Evolutionary conservation across 2,329 filamentous ascomycete genomes (phyloP).

Genomic region (Neofusicoccum ribis): DNA sequence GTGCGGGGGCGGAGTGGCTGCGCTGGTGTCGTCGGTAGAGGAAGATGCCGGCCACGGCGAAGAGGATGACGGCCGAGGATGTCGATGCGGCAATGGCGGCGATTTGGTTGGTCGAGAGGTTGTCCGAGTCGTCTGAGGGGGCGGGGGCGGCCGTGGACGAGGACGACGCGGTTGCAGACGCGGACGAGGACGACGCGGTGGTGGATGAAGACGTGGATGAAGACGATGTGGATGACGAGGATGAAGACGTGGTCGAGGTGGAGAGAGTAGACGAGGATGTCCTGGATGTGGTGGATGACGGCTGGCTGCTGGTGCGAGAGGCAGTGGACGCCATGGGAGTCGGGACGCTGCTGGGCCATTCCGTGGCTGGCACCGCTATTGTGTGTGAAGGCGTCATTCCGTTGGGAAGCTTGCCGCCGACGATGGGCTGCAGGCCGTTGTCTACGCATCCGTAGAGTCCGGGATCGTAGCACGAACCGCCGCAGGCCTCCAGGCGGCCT

Average conservation of each 20-base stretch:
- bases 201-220: not conserved
- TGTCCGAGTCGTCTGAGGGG: conserved; percentile 14
- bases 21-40: conserved; percentile 30
- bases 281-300: not conserved
- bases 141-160: conserved; percentile 10
- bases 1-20: conserved; percentile 23
- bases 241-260: not conserved
- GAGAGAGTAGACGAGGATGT: not conserved
- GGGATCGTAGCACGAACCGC: conserved; percentile 13
- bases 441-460: conserved; percentile 8
- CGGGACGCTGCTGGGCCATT: conserved; percentile 1
- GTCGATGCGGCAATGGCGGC: conserved; percentile 38
- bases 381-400: not conserved
- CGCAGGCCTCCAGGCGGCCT: conserved; percentile 1
- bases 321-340: not conserved
- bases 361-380: not conserved
- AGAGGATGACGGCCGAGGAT: conserved; percentile 34
- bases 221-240: not conserved
- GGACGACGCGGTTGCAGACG: not conserved
- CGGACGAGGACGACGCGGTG: not conserved
- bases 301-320: not conserved
- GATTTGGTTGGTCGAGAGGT: conserved; percentile 32
- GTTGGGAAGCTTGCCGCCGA: not conserved
- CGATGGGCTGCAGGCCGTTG: not conserved
- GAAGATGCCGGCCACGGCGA: conserved; percentile 34